Percentiles rank a stretch among this genome's conserved stretches.
phyloP scores from a whole-genome alignment of 148 eudicot species.

The Rhododendron ferrugineum region DNA sequence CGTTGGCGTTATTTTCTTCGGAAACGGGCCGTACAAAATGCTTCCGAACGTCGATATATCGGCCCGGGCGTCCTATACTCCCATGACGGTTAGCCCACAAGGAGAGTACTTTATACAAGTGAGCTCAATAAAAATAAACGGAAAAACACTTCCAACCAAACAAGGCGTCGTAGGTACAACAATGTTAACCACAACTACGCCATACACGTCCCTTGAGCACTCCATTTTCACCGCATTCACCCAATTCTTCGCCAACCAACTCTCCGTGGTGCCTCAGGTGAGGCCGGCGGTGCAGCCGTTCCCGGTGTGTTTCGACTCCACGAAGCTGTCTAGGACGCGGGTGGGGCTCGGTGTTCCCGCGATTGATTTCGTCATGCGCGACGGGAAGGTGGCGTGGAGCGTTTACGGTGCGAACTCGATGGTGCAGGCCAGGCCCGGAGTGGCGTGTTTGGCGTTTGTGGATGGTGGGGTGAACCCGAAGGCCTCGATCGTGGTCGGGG shows the following conservation, averaged over 20 bases:
- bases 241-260: slow-evolving; percentile 14
- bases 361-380: slow-evolving; percentile 45
- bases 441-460: slow-evolving; percentile 49
- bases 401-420: slow-evolving; percentile 40
- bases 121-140: slow-evolving; percentile 37
- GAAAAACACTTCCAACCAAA: slow-evolving; percentile 28
- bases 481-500: slow-evolving; percentile 44
- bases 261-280: slow-evolving; percentile 14
- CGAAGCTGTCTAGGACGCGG: slow-evolving; percentile 17
- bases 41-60: slow-evolving; percentile 30
- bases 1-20: slow-evolving; percentile 49
- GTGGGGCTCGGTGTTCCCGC: slow-evolving; percentile 34
- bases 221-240: slow-evolving; percentile 18
- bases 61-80: slow-evolving; percentile 28
- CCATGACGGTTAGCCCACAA: slow-evolving; percentile 39
- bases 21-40: slow-evolving; percentile 38
- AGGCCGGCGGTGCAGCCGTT: slow-evolving; percentile 38
- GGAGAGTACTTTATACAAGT: slow-evolving; percentile 47
- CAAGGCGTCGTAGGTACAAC: slow-evolving; percentile 17
- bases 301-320: slow-evolving; percentile 42
- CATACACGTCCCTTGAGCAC: slow-evolving; percentile 28
- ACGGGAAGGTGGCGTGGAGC: slow-evolving; percentile 31
- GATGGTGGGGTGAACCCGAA: slow-evolving; percentile 42
- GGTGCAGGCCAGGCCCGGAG: slow-evolving; percentile 43
- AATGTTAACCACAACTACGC: slow-evolving; percentile 23